Evolutionary conservation across 1,139 yeast genomes (phyloP).

Genomic region (Debaryomyces fabryi): DNA sequence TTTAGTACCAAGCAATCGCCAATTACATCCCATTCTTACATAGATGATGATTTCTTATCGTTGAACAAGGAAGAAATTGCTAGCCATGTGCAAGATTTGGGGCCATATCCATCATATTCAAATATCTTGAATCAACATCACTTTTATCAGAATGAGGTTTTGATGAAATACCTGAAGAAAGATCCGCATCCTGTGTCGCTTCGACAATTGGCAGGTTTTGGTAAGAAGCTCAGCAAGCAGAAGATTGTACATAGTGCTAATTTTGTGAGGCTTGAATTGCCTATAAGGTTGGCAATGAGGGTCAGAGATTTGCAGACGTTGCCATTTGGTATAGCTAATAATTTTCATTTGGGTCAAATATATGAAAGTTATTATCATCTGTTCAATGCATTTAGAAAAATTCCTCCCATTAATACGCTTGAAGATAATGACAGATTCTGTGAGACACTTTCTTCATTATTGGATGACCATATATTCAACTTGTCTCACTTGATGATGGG

Average conservation of each 20-base stretch:
- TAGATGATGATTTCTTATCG: slow-evolving; percentile 37
- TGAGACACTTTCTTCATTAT: slow-evolving; percentile 56
- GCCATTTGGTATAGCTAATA: slow-evolving; percentile 84
- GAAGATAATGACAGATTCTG: slow-evolving; percentile 79
- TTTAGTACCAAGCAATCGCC: slow-evolving; percentile 9
- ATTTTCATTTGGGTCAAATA: slow-evolving; percentile 81
- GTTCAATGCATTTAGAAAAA: slow-evolving; percentile 79
- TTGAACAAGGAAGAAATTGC: slow-evolving; percentile 43
- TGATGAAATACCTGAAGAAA: slow-evolving; percentile 64
- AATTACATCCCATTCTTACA: slow-evolving; percentile 31
- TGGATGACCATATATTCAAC: slow-evolving; percentile 78
- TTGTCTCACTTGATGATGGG: slow-evolving; percentile 93
- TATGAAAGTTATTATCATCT: slow-evolving; percentile 88
- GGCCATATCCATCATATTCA: slow-evolving; percentile 49
- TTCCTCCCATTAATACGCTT: slow-evolving; percentile 64
- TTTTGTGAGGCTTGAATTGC: slow-evolving; percentile 83
- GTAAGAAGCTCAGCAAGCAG: slow-evolving; percentile 74
- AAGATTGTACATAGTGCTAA: slow-evolving; percentile 82
- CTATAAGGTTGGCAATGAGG: slow-evolving; percentile 80
- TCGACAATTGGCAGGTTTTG: slow-evolving; percentile 86
- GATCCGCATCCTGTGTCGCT: slow-evolving; percentile 88
- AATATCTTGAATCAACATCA: slow-evolving; percentile 64
- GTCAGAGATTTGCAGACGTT: slow-evolving; percentile 76
- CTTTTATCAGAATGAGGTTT: slow-evolving; percentile 80
- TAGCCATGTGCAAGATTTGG: slow-evolving; percentile 40